Evolutionary conservation across 768 basidiomycete species (phyloP).

Genomic region (Trametes cinnabarina): DNA sequence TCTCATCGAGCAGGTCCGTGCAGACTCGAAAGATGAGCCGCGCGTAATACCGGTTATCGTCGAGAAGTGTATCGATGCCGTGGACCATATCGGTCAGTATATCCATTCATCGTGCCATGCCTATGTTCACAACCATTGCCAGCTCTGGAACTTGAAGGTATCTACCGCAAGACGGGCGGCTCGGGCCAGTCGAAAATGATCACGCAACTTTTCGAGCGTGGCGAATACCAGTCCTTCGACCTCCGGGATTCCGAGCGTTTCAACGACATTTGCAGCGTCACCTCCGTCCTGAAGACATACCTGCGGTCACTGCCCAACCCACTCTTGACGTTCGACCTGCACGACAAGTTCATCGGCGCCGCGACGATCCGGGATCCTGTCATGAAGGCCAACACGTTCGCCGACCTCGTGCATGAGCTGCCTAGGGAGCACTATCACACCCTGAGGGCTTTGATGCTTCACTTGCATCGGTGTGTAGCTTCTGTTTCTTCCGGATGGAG

Average conservation of each 20-base stretch:
- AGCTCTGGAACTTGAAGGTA: slow-evolving; percentile 96
- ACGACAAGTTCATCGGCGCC: slow-evolving; percentile 84
- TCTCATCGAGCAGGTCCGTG: slow-evolving; percentile 76
- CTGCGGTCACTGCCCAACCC: slow-evolving; percentile 92
- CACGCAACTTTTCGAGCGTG: slow-evolving; percentile 91
- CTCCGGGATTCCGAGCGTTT: slow-evolving; percentile 83
- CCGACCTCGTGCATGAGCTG: slow-evolving; percentile 70
- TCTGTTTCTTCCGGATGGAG: not conserved
- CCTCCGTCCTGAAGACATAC: slow-evolving; percentile 95
- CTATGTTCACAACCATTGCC: not conserved
- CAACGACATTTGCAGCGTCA: slow-evolving; percentile 96
- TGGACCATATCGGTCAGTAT: slow-evolving; percentile 76
- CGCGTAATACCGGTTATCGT: slow-evolving; percentile 83
- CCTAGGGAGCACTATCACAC: slow-evolving; percentile 90
- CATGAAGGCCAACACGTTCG: slow-evolving; percentile 57
- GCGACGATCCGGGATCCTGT: slow-evolving; percentile 64
- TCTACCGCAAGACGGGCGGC: slow-evolving; percentile 97
- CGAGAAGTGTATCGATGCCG: slow-evolving; percentile 93
- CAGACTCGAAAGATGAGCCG: slow-evolving; percentile 58
- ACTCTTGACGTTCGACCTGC: slow-evolving; percentile 84
- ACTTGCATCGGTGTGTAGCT: slow-evolving; percentile 71
- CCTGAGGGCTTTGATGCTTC: slow-evolving; percentile 76
- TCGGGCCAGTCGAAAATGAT: slow-evolving; percentile 89
- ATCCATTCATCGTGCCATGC: no score
- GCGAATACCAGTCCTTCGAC: slow-evolving; percentile 87